These are phyloP conservation scores for Amorphotheca resinae DNA, from an alignment of 495 filamentous ascomycete genomes.

Conservation along the genomic window DNA sequence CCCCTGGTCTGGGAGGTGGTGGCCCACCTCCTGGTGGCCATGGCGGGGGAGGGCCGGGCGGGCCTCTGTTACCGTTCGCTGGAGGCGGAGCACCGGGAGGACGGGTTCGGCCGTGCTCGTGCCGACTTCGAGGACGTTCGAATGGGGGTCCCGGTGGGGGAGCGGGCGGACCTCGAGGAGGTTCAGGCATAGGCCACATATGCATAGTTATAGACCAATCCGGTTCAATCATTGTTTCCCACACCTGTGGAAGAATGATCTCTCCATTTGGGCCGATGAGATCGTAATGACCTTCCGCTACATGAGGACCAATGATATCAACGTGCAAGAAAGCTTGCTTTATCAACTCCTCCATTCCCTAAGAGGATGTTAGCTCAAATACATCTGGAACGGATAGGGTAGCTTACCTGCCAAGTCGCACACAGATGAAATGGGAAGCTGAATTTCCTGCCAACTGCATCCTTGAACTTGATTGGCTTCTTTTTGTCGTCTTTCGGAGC, in stretches of 20 bases:
- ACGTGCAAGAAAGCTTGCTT: constrained; percentile 36
- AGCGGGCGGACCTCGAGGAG: neutral
- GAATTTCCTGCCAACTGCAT: constrained; percentile 53
- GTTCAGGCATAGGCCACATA: constrained; percentile 66
- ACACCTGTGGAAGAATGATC: constrained; percentile 37
- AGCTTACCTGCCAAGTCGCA: constrained; percentile 48
- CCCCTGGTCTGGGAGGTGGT: constrained; percentile 1
- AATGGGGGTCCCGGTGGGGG: constrained; percentile 7
- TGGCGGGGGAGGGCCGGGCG: neutral
- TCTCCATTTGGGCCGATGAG: constrained; percentile 32
- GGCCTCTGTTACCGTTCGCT: neutral
- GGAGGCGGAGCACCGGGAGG: constrained; percentile 1
- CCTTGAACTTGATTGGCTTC: constrained; percentile 50
- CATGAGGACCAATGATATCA: constrained; percentile 33
- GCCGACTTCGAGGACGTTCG: constrained; percentile 5
- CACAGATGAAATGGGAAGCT: constrained; percentile 53
- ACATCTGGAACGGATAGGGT: neutral
- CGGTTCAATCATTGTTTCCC: constrained; percentile 39
- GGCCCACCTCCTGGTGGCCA: neutral
- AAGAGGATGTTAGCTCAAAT: constrained; percentile 2
- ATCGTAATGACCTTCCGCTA: constrained; percentile 36
- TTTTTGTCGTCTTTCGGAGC: constrained; percentile 39
- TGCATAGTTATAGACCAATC: constrained; percentile 74
- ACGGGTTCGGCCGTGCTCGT: neutral
- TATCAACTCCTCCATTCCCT: constrained; percentile 44